Evolutionary conservation across 306 rosid species (phyloP).

Genomic region (Cicer pinnatifidum): DNA sequence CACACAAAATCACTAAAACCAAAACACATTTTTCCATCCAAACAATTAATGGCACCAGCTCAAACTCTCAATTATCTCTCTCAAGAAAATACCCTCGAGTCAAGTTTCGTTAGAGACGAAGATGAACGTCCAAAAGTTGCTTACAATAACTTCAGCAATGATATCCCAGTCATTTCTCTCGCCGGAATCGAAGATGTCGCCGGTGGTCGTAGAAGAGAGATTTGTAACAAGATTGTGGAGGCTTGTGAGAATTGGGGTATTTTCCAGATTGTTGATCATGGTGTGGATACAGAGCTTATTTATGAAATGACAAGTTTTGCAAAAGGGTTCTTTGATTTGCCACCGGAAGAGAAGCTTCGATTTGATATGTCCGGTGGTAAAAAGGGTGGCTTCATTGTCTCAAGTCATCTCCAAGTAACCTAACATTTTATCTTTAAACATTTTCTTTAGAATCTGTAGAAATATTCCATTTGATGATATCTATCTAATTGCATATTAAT

Average conservation of each 20-base stretch:
- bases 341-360: slow-evolving; percentile 78
- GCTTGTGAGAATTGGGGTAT: slow-evolving; percentile 92
- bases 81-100: slow-evolving; percentile 56
- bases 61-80: slow-evolving; percentile 65
- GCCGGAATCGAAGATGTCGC: slow-evolving; percentile 60
- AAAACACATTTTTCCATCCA: not conserved
- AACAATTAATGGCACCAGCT: slow-evolving; percentile 39
- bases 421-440: too few relatives aligned
- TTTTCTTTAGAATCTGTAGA: too few relatives aligned
- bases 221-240: slow-evolving; percentile 62
- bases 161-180: slow-evolving; percentile 73
- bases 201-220: slow-evolving; percentile 52
- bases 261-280: slow-evolving; percentile 84
- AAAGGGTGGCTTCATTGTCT: slow-evolving; percentile 87
- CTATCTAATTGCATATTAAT: too few relatives aligned
- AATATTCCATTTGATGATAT: too few relatives aligned
- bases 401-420: slow-evolving; percentile 72
- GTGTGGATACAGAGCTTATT: slow-evolving; percentile 57
- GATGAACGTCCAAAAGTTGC: slow-evolving; percentile 90
- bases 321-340: slow-evolving; percentile 64
- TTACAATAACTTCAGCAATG: slow-evolving; percentile 71
- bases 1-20: not conserved
- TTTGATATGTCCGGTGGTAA: slow-evolving; percentile 93
- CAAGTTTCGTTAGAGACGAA: slow-evolving; percentile 70
- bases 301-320: slow-evolving; percentile 70